A percentile compares a stretch with the other conserved stretches of the same genome.
phyloP scores from a whole-genome alignment of 495 filamentous ascomycete genomes.

The Penicillium egyptiacum region DNA sequence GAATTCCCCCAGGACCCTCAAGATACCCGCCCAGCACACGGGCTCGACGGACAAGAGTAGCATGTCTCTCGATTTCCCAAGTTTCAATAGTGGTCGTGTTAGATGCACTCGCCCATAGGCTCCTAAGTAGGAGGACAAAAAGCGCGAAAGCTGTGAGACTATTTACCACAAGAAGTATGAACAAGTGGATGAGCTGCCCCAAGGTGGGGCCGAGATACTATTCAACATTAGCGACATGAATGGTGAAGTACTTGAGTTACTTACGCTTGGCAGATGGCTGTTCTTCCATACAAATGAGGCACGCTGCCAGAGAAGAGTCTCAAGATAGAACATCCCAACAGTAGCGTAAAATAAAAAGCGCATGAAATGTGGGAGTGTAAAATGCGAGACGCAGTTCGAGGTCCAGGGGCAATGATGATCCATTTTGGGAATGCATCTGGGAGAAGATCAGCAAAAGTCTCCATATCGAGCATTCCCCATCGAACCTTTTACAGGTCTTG shows the following conservation, averaged over 20 bases:
- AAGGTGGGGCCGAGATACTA: conserved; percentile 76
- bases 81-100: conserved; percentile 86
- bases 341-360: conserved; percentile 84
- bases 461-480: background rate
- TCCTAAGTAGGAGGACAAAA: conserved; percentile 61
- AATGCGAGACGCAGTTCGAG: conserved; percentile 85
- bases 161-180: conserved; percentile 61
- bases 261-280: conserved; percentile 66
- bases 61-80: conserved; percentile 90
- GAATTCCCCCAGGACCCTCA: conserved; percentile 58
- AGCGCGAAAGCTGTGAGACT: conserved; percentile 65
- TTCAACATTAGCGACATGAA: conserved; percentile 14
- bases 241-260: conserved; percentile 17
- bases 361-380: conserved; percentile 85
- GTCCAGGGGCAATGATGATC: conserved; percentile 99
- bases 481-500: conserved; percentile 71
- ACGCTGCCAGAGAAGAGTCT: conserved; percentile 58
- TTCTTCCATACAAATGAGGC: conserved; percentile 62
- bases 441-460: conserved; percentile 1
- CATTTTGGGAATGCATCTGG: conserved; percentile 91
- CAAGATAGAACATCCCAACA: conserved; percentile 62
- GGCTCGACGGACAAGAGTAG: conserved; percentile 65
- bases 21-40: conserved; percentile 57
- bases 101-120: conserved; percentile 54
- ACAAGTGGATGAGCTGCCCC: conserved; percentile 61